Conservation (phyloP, 768 basidiomycete genomes). For the Hygrocybe coccinea region DNA sequence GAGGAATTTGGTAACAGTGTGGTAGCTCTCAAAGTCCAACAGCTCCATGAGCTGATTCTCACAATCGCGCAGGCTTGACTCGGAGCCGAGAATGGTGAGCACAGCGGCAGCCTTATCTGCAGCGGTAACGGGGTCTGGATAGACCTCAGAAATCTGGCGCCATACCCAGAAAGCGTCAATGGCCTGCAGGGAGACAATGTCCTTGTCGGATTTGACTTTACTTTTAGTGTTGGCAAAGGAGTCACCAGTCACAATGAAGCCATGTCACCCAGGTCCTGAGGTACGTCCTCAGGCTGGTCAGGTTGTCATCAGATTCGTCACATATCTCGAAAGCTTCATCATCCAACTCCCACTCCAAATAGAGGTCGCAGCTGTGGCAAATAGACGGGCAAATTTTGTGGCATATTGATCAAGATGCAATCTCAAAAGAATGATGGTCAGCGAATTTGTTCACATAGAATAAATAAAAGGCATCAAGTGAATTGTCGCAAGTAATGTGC, state of each 20-base stretch:
- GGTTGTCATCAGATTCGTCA: slow-evolving; percentile 76
- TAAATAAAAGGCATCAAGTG: background rate
- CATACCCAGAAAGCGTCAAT: slow-evolving; percentile 99
- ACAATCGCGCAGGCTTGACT: slow-evolving; percentile 82
- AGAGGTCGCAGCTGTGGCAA: too few species aligned
- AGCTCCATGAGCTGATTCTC: slow-evolving; percentile 97
- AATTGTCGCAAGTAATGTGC: background rate
- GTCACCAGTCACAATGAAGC: slow-evolving; percentile 68
- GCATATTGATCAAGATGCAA: background rate
- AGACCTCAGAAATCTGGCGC: slow-evolving; percentile 83
- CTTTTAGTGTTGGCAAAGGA: slow-evolving; percentile 47
- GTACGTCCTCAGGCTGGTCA: slow-evolving; percentile 45
- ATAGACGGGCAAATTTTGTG: too few species aligned
- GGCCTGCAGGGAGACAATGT: slow-evolving; percentile 80
- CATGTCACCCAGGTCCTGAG: slow-evolving; percentile 50
- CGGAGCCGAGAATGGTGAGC: slow-evolving; percentile 79
- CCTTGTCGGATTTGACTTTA: slow-evolving; percentile 60
- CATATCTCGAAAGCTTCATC: slow-evolving; percentile 84
- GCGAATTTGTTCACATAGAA: too few species aligned
- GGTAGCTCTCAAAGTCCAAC: slow-evolving; percentile 90
- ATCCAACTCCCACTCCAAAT: too few species aligned
- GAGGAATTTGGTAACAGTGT: slow-evolving; percentile 82
- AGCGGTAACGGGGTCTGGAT: slow-evolving; percentile 91
- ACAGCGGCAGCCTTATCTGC: slow-evolving; percentile 86
- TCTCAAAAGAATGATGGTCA: background rate